A percentile compares a stretch with the other conserved stretches of the same genome.
phyloP scores from a whole-genome alignment of 2,329 filamentous ascomycete genomes.

The Paraphaeosphaeria sporulosa region DNA sequence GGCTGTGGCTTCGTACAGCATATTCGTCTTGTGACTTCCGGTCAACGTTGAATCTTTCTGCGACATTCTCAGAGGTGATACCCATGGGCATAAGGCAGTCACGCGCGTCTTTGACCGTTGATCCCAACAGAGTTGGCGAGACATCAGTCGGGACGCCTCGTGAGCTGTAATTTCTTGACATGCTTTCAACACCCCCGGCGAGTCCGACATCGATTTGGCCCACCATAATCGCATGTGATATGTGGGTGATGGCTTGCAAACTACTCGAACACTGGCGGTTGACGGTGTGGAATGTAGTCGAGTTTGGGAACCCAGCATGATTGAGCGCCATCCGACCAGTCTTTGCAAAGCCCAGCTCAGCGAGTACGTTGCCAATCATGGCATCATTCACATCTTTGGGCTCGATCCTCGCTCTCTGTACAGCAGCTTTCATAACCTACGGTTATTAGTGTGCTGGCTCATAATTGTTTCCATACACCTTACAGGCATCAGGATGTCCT shows the following conservation, averaged over 20 bases:
- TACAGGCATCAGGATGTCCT: constrained; percentile 76
- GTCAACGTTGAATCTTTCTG: constrained; percentile 81
- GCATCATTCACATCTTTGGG: constrained; percentile 35
- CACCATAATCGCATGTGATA: constrained; percentile 81
- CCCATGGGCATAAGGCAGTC: constrained; percentile 97
- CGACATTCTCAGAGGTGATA: constrained; percentile 97
- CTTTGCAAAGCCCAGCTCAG: constrained; percentile 86
- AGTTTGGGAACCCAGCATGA: constrained; percentile 91
- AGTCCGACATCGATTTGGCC: constrained; percentile 88
- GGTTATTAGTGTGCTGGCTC: constrained; percentile 68
- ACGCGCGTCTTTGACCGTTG: constrained; percentile 75
- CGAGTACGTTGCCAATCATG: constrained; percentile 73
- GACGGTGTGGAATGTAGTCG: constrained; percentile 77
- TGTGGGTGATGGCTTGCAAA: constrained; percentile 92
- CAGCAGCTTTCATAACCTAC: constrained; percentile 74
- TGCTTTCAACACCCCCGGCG: constrained; percentile 86
- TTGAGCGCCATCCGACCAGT: constrained; percentile 87
- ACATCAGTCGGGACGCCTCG: constrained; percentile 72
- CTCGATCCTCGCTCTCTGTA: constrained; percentile 36
- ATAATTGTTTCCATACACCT: constrained; percentile 14
- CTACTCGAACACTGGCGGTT: constrained; percentile 98
- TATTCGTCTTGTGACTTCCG: constrained; percentile 84
- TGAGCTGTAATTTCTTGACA: constrained; percentile 87
- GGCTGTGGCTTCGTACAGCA: constrained; percentile 83
- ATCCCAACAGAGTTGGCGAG: constrained; percentile 78